A percentile compares a stretch with the other conserved stretches of the same genome.
Conservation (phyloP, 805 yeast genomes). For the Maudiozyma serrabonitensis region DNA sequence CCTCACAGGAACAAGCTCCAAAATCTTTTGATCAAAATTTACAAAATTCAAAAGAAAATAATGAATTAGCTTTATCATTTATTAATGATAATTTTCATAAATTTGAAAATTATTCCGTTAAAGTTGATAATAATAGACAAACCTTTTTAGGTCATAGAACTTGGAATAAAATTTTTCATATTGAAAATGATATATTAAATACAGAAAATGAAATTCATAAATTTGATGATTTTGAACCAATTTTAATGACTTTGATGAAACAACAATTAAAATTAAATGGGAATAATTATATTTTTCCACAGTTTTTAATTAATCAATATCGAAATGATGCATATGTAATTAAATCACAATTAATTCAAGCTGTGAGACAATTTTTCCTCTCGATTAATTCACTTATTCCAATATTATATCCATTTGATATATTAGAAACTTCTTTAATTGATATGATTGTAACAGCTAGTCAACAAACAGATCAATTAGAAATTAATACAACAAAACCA, state of each 20-base stretch:
- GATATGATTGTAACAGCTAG: slow-evolving; percentile 1
- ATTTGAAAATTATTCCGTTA: slow-evolving; percentile 12
- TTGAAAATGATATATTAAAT: background rate
- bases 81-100: slow-evolving; percentile 22
- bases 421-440: slow-evolving; percentile 8
- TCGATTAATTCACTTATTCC: slow-evolving; percentile 19
- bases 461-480: slow-evolving; percentile 8
- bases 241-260: slow-evolving; percentile 6
- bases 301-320: slow-evolving; percentile 12
- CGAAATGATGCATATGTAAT: slow-evolving; percentile 7
- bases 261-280: slow-evolving; percentile 14
- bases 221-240: background rate
- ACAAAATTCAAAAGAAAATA: background rate
- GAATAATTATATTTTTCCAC: slow-evolving; percentile 12
- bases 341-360: slow-evolving; percentile 5
- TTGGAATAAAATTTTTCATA: slow-evolving; percentile 13
- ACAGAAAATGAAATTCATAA: background rate
- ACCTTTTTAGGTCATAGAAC: slow-evolving; percentile 19
- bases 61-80: slow-evolving; percentile 10
- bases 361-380: slow-evolving; percentile 11
- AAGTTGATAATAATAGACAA: slow-evolving; percentile 4
- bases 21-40: background rate
- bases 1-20: background rate
- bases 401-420: slow-evolving; percentile 15
- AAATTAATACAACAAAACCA: background rate